phyloP scores from a whole-genome alignment of 768 basidiomycete genomes.

The Hygrophoropsis aurantiaca region DNA sequence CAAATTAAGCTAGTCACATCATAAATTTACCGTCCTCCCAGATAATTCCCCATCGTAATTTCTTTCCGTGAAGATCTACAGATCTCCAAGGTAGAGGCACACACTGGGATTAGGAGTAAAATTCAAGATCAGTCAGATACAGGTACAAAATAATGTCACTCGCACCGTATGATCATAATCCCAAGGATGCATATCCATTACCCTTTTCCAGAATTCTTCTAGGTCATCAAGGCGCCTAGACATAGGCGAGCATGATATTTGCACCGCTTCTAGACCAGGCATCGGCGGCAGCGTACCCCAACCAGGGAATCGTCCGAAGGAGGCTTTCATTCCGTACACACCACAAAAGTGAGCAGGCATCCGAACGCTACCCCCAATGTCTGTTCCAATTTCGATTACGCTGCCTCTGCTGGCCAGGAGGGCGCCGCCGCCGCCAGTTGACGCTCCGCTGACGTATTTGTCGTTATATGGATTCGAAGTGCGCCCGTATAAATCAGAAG shows the following conservation, averaged over 20 bases:
- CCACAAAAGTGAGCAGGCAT: conserved; percentile 51
- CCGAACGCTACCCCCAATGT: conserved; percentile 50
- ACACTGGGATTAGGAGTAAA: conserved; percentile 27
- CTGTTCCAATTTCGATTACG: conserved; percentile 46
- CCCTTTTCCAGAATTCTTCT: conserved; percentile 41
- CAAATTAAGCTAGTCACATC: neutral
- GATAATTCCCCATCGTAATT: conserved; percentile 40
- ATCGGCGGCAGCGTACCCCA: conserved; percentile 28
- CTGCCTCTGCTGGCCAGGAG: conserved; percentile 45
- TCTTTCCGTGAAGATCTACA: conserved; percentile 30
- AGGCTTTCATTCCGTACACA: conserved; percentile 41
- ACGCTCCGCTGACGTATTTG: conserved; percentile 43
- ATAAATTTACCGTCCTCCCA: conserved; percentile 39
- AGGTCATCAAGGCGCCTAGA: conserved; percentile 42
- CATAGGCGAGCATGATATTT: conserved; percentile 39
- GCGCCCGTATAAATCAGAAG: conserved; percentile 45
- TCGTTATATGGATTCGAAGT: conserved; percentile 50
- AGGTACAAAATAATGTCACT: neutral
- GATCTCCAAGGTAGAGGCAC: conserved; percentile 43
- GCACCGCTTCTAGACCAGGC: conserved; percentile 40
- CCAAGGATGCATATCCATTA: conserved; percentile 42
- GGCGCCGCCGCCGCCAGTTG: conserved; percentile 52
- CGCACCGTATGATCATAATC: conserved; percentile 43
- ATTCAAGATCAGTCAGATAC: neutral
- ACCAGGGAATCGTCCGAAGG: conserved; percentile 37